phyloP scores from a whole-genome alignment of 1,284 basidiomycete genomes.

The Vanrija humicola region DNA sequence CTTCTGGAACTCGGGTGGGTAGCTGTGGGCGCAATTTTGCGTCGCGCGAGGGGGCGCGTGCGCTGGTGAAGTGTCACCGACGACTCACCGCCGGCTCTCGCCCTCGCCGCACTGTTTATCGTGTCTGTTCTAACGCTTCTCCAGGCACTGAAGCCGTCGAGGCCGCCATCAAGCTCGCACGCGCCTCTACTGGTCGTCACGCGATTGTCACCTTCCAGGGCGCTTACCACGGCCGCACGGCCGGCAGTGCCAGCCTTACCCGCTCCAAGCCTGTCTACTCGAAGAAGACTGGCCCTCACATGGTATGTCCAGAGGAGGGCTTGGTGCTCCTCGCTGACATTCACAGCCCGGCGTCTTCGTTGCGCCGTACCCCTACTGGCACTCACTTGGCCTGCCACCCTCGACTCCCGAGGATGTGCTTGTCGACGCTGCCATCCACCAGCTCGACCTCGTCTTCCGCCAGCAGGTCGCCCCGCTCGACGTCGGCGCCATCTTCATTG shows the following conservation, averaged over 20 bases:
- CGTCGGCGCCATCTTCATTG: slow-evolving; percentile 84
- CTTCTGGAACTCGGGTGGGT: slow-evolving; percentile 72
- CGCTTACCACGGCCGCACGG: slow-evolving; percentile 80
- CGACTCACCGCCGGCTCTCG: too few relatives aligned
- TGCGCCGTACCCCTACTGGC: slow-evolving; percentile 85
- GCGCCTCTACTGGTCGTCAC: slow-evolving; percentile 69
- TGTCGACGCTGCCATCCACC: slow-evolving; percentile 64
- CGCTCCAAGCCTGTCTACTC: slow-evolving; percentile 84
- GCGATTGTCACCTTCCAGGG: slow-evolving; percentile 90
- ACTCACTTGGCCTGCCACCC: slow-evolving; percentile 67
- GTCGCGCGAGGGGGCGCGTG: too few relatives aligned
- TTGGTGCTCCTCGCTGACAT: too few relatives aligned
- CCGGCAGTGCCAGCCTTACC: slow-evolving; percentile 81
- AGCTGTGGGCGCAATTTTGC: too few relatives aligned
- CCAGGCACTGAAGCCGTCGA: slow-evolving; percentile 40
- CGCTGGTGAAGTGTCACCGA: too few relatives aligned
- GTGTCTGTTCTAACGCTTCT: too few relatives aligned
- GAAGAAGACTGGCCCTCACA: slow-evolving; percentile 66
- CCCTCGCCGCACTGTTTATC: too few relatives aligned
- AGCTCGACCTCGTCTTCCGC: slow-evolving; percentile 71
- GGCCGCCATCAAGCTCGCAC: slow-evolving; percentile 55
- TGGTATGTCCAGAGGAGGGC: too few relatives aligned
- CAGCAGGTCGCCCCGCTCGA: slow-evolving; percentile 81
- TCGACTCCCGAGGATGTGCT: slow-evolving; percentile 64
- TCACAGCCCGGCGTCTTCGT: slow-evolving; percentile 70